These are phyloP conservation scores for Penicillium sp. DNA, from an alignment of 2,329 filamentous ascomycete genomes.

Conservation along the genomic window DNA sequence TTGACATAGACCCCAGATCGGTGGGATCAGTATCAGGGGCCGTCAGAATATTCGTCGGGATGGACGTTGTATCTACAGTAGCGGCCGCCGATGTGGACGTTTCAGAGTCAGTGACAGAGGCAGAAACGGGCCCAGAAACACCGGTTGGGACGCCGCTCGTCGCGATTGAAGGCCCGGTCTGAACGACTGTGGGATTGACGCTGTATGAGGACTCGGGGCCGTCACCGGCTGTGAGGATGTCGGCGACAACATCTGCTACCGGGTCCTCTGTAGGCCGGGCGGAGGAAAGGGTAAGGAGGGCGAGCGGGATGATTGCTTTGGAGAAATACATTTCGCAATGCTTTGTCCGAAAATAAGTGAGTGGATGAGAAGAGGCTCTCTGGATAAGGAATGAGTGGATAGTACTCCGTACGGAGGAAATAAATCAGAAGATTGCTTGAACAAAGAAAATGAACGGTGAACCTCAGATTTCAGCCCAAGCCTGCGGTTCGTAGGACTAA, in stretches of 20 bases:
- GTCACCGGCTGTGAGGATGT: constrained; percentile 8
- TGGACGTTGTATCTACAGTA: constrained; percentile 9
- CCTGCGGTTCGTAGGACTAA: neutral
- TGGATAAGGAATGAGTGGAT: constrained; percentile 1
- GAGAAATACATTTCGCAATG: constrained; percentile 3
- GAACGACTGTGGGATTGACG: constrained; percentile 12
- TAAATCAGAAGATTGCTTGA: constrained; percentile 1
- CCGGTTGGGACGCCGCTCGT: neutral
- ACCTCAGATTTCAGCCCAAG: neutral
- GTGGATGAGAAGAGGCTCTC: neutral
- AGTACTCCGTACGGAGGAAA: neutral
- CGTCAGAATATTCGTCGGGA: constrained; percentile 21
- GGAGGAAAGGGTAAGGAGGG: constrained; percentile 9
- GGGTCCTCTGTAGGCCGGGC: neutral
- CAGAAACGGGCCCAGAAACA: neutral
- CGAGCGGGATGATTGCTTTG: constrained; percentile 2
- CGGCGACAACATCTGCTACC: neutral
- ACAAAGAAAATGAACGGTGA: constrained; percentile 8
- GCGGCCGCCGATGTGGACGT: neutral
- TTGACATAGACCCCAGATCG: neutral
- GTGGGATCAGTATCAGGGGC: constrained; percentile 28
- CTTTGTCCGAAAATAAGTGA: constrained; percentile 8
- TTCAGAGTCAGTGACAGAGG: neutral
- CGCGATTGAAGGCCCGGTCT: constrained; percentile 19
- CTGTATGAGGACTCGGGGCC: constrained; percentile 24